Percentiles rank a stretch among this genome's conserved stretches.
phyloP scores from a whole-genome alignment of 106 monocot genomes.

The Triglochin maritima region DNA sequence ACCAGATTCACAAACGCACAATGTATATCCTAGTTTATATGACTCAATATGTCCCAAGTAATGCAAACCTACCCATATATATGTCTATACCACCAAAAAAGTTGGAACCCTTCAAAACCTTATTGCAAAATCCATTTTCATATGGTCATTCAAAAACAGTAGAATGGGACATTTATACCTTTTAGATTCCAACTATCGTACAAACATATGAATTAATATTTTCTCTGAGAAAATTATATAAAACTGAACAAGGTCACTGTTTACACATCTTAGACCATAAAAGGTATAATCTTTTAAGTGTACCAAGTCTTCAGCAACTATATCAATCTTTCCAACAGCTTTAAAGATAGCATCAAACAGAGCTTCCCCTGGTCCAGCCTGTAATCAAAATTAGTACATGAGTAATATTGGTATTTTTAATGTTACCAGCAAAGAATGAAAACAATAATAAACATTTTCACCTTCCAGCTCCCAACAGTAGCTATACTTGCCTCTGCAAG shows the following conservation, averaged over 20 bases:
- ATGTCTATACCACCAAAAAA: too few relatives aligned
- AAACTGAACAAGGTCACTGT: neutral
- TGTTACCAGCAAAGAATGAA: neutral
- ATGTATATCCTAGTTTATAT: too few relatives aligned
- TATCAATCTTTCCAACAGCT: constrained; percentile 70
- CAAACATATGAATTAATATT: neutral
- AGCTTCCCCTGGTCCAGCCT: constrained; percentile 91
- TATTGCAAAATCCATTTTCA: too few relatives aligned
- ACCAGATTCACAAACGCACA: neutral
- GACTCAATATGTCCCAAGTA: too few relatives aligned
- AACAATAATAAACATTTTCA: constrained; percentile 7
- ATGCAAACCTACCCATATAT: too few relatives aligned
- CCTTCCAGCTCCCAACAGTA: constrained; percentile 84
- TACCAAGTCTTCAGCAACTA: constrained; percentile 96
- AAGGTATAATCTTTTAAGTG: neutral
- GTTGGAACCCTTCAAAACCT: too few relatives aligned
- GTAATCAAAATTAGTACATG: constrained; percentile 17
- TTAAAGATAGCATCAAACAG: constrained; percentile 86
- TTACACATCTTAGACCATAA: neutral
- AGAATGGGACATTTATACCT: neutral
- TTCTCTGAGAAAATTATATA: neutral
- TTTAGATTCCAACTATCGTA: neutral
- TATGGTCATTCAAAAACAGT: too few relatives aligned
- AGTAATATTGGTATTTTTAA: neutral
- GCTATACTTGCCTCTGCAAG: constrained; percentile 78